phyloP scores from a whole-genome alignment of 2,329 filamentous ascomycete genomes.

The Decorospora gaudefroyi region DNA sequence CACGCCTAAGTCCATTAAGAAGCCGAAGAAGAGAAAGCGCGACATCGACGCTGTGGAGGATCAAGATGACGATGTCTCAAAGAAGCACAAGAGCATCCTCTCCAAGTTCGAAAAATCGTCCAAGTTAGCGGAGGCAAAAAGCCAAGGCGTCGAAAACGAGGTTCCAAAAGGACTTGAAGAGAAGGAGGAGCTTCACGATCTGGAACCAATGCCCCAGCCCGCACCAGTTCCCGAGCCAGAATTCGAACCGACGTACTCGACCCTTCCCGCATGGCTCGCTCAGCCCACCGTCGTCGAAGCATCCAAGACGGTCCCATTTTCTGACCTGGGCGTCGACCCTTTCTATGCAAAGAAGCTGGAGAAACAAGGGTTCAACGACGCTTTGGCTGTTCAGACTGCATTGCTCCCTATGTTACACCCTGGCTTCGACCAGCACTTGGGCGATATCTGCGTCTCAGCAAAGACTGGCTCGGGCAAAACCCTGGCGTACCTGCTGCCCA shows the following conservation, averaged over 20 bases:
- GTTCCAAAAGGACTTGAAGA: conserved; percentile 44
- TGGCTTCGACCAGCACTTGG: conserved; percentile 62
- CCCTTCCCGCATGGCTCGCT: conserved; percentile 79
- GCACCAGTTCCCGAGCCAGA: conserved; percentile 62
- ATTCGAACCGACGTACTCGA: conserved; percentile 71
- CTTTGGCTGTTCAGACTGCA: conserved; percentile 79
- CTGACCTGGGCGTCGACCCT: conserved; percentile 64
- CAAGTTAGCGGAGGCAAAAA: conserved; percentile 33
- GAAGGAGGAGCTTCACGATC: conserved; percentile 63
- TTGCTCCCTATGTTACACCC: conserved; percentile 79
- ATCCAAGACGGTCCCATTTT: conserved; percentile 64
- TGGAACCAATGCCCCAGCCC: conserved; percentile 83
- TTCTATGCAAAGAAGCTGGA: conserved; percentile 66
- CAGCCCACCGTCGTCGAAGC: conserved; percentile 71
- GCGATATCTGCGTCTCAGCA: conserved; percentile 87
- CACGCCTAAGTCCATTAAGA: conserved; percentile 30
- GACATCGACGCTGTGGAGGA: conserved; percentile 26
- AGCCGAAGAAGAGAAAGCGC: conserved; percentile 45
- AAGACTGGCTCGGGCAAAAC: conserved; percentile 97
- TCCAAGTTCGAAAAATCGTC: conserved; percentile 53
- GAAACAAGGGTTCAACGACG: conserved; percentile 69
- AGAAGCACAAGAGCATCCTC: conserved; percentile 49
- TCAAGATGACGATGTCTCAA: conserved; percentile 36
- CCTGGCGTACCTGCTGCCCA: conserved; percentile 83
- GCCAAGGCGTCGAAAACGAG: conserved; percentile 19